Conservation (phyloP, 176 grass and related monocot species). For the Aechmea fasciata region DNA sequence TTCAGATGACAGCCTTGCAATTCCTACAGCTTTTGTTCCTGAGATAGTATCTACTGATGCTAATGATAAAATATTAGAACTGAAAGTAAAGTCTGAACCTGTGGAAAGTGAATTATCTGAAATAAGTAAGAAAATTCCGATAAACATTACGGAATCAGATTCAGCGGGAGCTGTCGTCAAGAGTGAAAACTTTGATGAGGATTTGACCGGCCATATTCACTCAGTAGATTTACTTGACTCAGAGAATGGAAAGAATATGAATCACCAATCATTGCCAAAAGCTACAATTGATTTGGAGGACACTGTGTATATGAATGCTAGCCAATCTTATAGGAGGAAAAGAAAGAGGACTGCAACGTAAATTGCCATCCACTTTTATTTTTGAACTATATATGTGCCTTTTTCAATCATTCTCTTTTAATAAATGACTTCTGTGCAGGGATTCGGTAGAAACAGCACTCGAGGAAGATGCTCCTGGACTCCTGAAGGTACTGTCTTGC, state of each 20-base stretch:
- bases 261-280: neutral
- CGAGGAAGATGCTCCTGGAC: constrained; percentile 94
- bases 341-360: constrained; percentile 80
- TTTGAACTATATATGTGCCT: neutral
- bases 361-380: constrained; percentile 23
- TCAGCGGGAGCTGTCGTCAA: constrained; percentile 1
- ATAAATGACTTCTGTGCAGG: constrained; percentile 32
- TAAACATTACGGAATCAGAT: constrained; percentile 11
- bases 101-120: constrained; percentile 10
- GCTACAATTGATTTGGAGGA: neutral
- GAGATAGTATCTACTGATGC: constrained; percentile 5
- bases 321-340: constrained; percentile 34
- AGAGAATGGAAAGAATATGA: neutral
- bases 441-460: constrained; percentile 77
- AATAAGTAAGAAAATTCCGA: constrained; percentile 6
- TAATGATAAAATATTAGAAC: constrained; percentile 14
- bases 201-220: neutral
- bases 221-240: neutral
- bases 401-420: neutral
- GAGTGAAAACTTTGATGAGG: constrained; percentile 9
- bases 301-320: neutral
- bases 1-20: neutral
- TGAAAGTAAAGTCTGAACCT: constrained; percentile 31
- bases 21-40: constrained; percentile 10
- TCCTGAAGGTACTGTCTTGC: constrained; percentile 55